These are phyloP conservation scores for Choricystis sp. DNA, from an alignment of 139 green algal genomes.

Conservation along the genomic window DNA sequence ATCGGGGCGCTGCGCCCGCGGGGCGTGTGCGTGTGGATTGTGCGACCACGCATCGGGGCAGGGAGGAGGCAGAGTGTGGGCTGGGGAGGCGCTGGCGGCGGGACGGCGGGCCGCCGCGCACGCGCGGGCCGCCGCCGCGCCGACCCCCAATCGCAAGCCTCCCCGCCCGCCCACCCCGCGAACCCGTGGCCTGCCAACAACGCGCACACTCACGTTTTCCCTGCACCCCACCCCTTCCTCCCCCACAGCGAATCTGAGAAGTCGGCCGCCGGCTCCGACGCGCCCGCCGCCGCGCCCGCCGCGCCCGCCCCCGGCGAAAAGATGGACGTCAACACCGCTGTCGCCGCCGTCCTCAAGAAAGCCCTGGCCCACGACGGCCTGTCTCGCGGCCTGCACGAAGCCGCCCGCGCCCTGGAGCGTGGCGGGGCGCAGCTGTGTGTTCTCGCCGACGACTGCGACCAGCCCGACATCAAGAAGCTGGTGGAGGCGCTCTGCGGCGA, in stretches of 20 bases:
- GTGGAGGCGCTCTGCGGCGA: conserved; percentile 96
- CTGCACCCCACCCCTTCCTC: not conserved
- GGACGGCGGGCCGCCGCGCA: too few species aligned
- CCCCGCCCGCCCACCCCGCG: too few species aligned
- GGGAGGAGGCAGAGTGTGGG: too few species aligned
- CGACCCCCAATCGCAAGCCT: too few species aligned
- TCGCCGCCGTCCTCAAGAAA: conserved; percentile 95
- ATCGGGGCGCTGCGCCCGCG: too few species aligned
- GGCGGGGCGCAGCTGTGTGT: conserved; percentile 84
- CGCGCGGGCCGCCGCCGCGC: too few species aligned
- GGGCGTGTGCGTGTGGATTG: too few species aligned
- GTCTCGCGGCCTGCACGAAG: conserved; percentile 83
- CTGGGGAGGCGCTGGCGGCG: too few species aligned
- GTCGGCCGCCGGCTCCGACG: conserved; percentile 2
- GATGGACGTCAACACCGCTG: conserved; percentile 92
- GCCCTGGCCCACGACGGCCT: conserved; percentile 91
- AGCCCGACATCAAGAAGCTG: conserved; percentile 99
- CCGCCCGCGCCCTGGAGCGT: conserved; percentile 51
- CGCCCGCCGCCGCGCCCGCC: conserved; percentile 14
- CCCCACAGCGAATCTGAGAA: conserved; percentile 4
- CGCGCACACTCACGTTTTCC: too few species aligned
- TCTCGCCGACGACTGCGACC: conserved; percentile 96
- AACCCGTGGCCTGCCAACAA: too few species aligned
- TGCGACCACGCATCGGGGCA: too few species aligned
- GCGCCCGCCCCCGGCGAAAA: conserved; percentile 69